Base-by-base conservation (phyloP, 2,329 filamentous ascomycete genomes). In the Aspergillus ruber region DNA sequence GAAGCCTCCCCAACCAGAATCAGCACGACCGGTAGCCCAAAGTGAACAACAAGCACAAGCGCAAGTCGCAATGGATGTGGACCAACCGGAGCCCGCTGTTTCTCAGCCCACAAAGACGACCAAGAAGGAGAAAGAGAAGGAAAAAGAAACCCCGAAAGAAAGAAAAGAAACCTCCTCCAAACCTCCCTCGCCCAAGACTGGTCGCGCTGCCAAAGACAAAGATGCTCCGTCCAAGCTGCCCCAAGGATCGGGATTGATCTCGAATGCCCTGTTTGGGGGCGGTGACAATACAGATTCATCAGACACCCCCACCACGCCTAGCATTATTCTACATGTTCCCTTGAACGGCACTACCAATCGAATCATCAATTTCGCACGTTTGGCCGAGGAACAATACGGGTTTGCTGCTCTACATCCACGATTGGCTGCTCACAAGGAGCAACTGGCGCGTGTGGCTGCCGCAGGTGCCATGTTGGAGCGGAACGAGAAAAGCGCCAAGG, bases 361-460 rank as follows among this genome's bases (percentile, higher is more conserved):
- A 56, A 91, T 94, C 51, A 83, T 98, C 70, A 97, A 97, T 67
- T 96, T 97, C 56, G 90, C 91, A 61, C 88, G 89, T 40, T 78
- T 97, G 69, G 93, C 94, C 9, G 89, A 95, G 68, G 90, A 94
- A 54, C 86, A 85, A 52, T 97, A 96, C 65, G 93, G 93, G 20
- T 95, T 91, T 77, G 90, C 94, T 52, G 93, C 91, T 0, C 77
- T 97, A 32, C 90, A 97, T 64, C 93, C 93, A 25, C 86, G 90
- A 6, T 78, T 94, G 52, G 93, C 93, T 2, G 90, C 90, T 27
- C 88, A 93, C 54, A 84, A 88, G 54, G 89, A 94, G 59, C 85
- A 89, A 47, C 85, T 95, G 57, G 86, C 89, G 15, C 85, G 90
- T 47, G 90, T 96, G 45, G 90, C 88, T 4, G 90, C 89, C 4